These are phyloP conservation scores for Suillus weaverae DNA, from an alignment of 768 basidiomycete species.

Conservation along the genomic window DNA sequence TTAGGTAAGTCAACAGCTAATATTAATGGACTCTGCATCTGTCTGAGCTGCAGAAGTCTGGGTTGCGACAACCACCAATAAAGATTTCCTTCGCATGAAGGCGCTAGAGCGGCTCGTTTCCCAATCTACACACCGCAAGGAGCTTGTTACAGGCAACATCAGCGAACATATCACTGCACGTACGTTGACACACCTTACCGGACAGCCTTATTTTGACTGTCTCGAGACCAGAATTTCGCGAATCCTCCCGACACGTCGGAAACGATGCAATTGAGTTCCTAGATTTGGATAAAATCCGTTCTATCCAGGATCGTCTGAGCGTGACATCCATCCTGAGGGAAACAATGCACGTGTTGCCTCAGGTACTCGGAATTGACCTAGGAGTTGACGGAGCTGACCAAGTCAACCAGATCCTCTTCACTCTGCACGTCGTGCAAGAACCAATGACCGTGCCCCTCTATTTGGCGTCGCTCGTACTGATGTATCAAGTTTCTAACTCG, in stretches of 20 bases:
- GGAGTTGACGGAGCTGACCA: not conserved
- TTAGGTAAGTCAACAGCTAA: conserved; percentile 31
- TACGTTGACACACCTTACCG: conserved; percentile 29
- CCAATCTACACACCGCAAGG: conserved; percentile 37
- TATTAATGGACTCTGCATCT: not conserved
- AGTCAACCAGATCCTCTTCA: not conserved
- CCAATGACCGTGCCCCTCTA: not conserved
- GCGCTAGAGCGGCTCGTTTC: conserved; percentile 38
- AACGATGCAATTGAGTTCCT: conserved; percentile 38
- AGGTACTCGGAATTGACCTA: not conserved
- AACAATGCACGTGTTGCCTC: conserved; percentile 55
- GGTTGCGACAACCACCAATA: conserved; percentile 68
- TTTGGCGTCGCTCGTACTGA: not conserved
- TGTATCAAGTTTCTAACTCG: not conserved
- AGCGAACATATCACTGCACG: conserved; percentile 51
- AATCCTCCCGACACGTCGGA: conserved; percentile 29
- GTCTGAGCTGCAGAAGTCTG: conserved; percentile 43
- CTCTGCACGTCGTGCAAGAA: not conserved
- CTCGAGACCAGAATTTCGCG: conserved; percentile 31
- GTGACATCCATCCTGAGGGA: conserved; percentile 48
- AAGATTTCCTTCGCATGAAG: conserved; percentile 59
- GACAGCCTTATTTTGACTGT: not conserved
- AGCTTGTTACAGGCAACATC: conserved; percentile 69
- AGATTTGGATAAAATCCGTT: conserved; percentile 35
- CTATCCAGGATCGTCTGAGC: conserved; percentile 24